Percentiles rank a stretch among this genome's conserved stretches.
phyloP scores from a whole-genome alignment of 2,329 filamentous ascomycete species.

The Blastomyces parvus region DNA sequence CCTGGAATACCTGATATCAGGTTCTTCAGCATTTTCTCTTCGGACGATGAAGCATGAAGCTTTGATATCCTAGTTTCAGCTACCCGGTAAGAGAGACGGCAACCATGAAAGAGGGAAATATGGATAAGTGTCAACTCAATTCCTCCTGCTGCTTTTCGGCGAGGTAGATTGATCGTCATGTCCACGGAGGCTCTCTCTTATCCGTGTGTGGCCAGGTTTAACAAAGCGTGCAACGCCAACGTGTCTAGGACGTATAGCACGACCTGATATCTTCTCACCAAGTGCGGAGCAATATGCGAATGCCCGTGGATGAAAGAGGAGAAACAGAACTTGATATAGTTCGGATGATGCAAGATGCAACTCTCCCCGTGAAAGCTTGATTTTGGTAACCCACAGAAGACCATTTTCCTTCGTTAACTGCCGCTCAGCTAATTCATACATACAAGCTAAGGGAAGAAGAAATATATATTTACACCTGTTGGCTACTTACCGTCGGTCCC shows the following conservation, averaged over 20 bases:
- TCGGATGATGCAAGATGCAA: slow-evolving; percentile 2
- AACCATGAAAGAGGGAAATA: neutral
- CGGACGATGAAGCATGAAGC: neutral
- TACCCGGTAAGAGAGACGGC: neutral
- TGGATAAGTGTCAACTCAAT: neutral
- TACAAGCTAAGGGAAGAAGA: neutral
- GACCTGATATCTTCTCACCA: slow-evolving; percentile 10
- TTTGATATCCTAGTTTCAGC: neutral
- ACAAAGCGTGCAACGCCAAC: slow-evolving; percentile 13
- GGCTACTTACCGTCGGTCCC: neutral
- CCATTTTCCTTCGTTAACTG: neutral
- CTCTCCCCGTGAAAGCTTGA: slow-evolving; percentile 2
- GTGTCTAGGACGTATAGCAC: slow-evolving; percentile 12
- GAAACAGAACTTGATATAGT: neutral
- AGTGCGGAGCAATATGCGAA: slow-evolving; percentile 10
- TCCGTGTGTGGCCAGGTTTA: slow-evolving; percentile 8
- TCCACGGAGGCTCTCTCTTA: neutral
- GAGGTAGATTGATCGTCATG: slow-evolving; percentile 18
- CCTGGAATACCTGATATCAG: neutral
- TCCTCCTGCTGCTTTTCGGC: neutral
- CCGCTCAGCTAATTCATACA: neutral
- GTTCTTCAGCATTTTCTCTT: neutral
- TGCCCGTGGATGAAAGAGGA: slow-evolving; percentile 11
- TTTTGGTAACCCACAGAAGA: neutral
- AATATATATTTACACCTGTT: neutral